Evolutionary conservation across 345 rosid species (phyloP), one percentile per base, ranked within the genome.

Genomic region (Excoecaria agallocha): DNA sequence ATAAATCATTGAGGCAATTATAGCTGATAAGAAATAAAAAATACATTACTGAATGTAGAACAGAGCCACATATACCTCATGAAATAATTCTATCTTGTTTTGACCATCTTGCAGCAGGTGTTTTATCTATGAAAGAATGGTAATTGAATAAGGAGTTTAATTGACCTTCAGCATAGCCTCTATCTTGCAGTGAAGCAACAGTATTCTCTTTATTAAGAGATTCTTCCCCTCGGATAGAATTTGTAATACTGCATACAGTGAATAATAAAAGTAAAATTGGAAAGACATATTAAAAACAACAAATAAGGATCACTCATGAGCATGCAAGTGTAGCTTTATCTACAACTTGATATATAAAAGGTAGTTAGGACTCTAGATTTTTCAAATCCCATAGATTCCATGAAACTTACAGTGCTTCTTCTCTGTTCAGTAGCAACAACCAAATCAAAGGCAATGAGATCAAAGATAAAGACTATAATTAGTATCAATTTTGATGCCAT

Each of bases 61-160:
- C 12, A 35, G 15, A 63, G 15, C 52, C 25, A 64, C 35, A 30
- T 54, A 16, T 76, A 90, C 97, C 94, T 87, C 89, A 66, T 92
- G 90, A 80, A 92, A 94, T 80, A 87, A 80, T 64, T 90, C 89
- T 92, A 48, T 92, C 97, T 79, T 84, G 82, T 63, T 89, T 94
- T 62, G 97, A 87, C 98, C 98, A 94, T 82, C 90, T 82, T 73
- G 71, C 61, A 49, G 80, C 85, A 13, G 88, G 80, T 65, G 87
- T 80, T 84, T 81, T 88, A 68, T 88, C 81, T 96, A 90, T 90
- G 73, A 77, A 88, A 49, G 96, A 83, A 59, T 92, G 96, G 69
- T 86, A 78, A 76, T 94, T 94, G 65, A 88, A 86, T 24, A 78
- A 83, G 63, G 43, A 64, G 30, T 70, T 83, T 41, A 80, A 66